Evolutionary conservation across 129 eudicot species (phyloP).

Genomic region (Escallonia rubra): DNA sequence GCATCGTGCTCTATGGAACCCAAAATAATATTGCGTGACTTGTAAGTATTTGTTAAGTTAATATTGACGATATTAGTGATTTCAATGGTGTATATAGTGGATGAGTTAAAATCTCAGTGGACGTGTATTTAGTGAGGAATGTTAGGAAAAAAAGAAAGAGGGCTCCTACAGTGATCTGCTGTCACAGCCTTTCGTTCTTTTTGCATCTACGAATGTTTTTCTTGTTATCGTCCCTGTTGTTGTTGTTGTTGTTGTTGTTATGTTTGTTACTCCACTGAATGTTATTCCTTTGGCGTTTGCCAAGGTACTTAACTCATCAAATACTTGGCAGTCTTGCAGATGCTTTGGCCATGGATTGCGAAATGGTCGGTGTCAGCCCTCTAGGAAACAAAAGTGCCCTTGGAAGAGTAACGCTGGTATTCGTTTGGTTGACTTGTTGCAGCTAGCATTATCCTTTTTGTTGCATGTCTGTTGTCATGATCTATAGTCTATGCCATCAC

Average conservation of each 20-base stretch:
- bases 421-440: slow-evolving; percentile 7
- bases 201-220: slow-evolving; percentile 1
- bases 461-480: neutral
- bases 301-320: slow-evolving; percentile 12
- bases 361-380: slow-evolving; percentile 94
- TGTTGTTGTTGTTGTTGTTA: neutral
- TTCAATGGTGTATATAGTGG: too few relatives aligned
- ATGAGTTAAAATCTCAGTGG: too few relatives aligned
- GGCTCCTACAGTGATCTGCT: neutral
- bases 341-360: slow-evolving; percentile 89
- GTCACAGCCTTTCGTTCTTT: neutral
- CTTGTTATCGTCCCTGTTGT: neutral
- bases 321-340: slow-evolving; percentile 59
- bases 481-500: too few relatives aligned
- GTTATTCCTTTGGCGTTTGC: neutral
- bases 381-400: slow-evolving; percentile 93
- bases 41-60: too few relatives aligned
- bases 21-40: too few relatives aligned
- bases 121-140: neutral
- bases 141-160: neutral
- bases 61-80: too few relatives aligned
- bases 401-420: slow-evolving; percentile 93
- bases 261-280: neutral
- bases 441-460: neutral
- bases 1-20: too few relatives aligned